A percentile compares a stretch with the other conserved stretches of the same genome.
These are phyloP conservation scores for Ceratobasidium sp. DNA, from an alignment of 1,284 basidiomycete genomes.

Conservation along the genomic window DNA sequence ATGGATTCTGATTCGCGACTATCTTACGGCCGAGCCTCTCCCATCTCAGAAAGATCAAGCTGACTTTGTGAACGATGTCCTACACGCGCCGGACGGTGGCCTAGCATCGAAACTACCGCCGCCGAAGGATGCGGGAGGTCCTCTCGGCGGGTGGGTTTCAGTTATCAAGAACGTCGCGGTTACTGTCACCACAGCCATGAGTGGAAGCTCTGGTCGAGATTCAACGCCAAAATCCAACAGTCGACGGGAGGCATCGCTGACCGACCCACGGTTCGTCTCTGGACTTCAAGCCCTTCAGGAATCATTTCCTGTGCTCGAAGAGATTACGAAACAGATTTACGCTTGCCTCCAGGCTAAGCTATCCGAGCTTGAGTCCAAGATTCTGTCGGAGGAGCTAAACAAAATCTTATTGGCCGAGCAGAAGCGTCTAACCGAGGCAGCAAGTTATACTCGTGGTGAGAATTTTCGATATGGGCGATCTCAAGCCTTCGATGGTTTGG, in stretches of 20 bases:
- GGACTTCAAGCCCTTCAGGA: neutral
- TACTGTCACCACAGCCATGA: neutral
- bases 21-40: neutral
- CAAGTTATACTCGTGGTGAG: neutral
- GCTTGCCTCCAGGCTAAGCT: neutral
- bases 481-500: neutral
- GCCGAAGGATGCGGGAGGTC: too few species aligned
- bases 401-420: neutral
- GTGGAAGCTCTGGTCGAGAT: neutral
- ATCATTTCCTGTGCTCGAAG: neutral
- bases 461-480: neutral
- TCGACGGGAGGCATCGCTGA: neutral
- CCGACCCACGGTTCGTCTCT: constrained; percentile 5
- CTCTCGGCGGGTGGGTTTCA: neutral
- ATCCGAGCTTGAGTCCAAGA: neutral
- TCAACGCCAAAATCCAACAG: neutral
- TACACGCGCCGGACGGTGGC: neutral
- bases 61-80: constrained; percentile 6
- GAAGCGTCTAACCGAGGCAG: neutral
- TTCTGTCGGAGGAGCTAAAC: neutral
- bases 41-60: neutral
- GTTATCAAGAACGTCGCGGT: neutral
- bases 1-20: constrained; percentile 9
- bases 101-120: neutral
- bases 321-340: neutral